These are phyloP conservation scores for Lipomyces sp. DNA, from an alignment of 805 yeast genomes.

Conservation along the genomic window DNA sequence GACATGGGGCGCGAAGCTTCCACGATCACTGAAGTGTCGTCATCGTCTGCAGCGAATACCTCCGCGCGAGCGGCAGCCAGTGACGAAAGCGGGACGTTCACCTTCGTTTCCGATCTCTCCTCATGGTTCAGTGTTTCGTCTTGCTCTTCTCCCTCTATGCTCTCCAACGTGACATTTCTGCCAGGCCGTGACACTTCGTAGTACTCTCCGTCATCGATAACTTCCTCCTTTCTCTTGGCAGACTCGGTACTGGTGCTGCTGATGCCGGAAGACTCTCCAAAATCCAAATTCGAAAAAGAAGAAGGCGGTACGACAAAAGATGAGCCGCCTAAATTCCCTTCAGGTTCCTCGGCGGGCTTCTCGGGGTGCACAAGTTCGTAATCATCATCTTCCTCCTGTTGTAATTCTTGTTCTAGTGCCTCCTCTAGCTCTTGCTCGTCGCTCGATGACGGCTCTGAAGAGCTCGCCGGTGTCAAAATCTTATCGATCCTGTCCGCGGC, in stretches of 20 bases:
- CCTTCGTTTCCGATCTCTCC: constrained; percentile 14
- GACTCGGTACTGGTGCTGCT: background rate
- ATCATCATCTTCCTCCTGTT: constrained; percentile 15
- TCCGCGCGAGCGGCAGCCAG: background rate
- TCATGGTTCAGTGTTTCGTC: constrained; percentile 14
- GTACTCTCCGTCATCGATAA: constrained; percentile 13
- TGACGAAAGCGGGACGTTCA: background rate
- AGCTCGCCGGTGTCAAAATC: constrained; percentile 22
- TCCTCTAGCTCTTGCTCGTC: too few relatives aligned
- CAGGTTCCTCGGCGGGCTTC: background rate
- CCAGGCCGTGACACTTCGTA: constrained; percentile 9
- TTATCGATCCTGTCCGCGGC: constrained; percentile 32
- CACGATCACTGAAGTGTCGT: constrained; percentile 17
- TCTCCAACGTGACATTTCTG: constrained; percentile 5
- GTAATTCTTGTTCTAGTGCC: too few relatives aligned
- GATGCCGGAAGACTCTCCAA: background rate
- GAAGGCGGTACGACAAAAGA: background rate
- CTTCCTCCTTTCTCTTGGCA: background rate
- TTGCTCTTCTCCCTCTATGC: constrained; percentile 10
- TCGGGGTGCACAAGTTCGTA: constrained; percentile 10
- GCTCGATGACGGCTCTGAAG: constrained; percentile 21
- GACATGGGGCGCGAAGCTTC: constrained; percentile 17
- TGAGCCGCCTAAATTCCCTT: background rate
- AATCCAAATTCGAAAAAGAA: background rate
- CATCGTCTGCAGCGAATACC: constrained; percentile 5